These are phyloP conservation scores for Phytophthora macrochlamydospora DNA, from an alignment of 352 stramenopile genomes.

Conservation along the genomic window DNA sequence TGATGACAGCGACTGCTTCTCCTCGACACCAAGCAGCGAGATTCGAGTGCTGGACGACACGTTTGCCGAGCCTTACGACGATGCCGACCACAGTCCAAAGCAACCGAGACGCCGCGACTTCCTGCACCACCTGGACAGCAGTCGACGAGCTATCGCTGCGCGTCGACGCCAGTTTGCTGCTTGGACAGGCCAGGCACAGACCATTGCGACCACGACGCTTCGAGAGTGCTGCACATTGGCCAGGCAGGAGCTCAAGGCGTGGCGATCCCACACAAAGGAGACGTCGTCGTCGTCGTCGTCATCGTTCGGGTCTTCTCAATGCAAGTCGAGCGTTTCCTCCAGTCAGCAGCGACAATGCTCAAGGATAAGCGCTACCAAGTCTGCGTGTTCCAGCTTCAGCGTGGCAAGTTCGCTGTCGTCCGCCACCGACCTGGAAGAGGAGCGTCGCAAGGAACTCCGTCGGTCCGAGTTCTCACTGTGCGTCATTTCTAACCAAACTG, in stretches of 20 bases:
- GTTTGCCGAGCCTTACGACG: constrained; percentile 6
- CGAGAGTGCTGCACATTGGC: constrained; percentile 24
- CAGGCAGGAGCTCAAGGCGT: constrained; percentile 13
- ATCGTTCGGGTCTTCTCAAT: background rate
- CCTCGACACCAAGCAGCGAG: too few relatives aligned
- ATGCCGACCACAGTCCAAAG: background rate
- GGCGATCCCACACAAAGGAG: constrained; percentile 11
- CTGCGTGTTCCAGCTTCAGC: constrained; percentile 8
- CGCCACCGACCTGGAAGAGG: constrained; percentile 19
- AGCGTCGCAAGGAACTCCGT: constrained; percentile 7
- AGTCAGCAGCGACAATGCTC: background rate
- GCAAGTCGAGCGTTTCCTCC: background rate
- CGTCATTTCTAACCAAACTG: background rate
- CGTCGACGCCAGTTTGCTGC: constrained; percentile 17
- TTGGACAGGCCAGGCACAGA: constrained; percentile 20
- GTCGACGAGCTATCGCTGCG: constrained; percentile 2
- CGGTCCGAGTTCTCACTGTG: constrained; percentile 11
- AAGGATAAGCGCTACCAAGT: background rate
- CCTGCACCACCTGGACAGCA: constrained; percentile 4
- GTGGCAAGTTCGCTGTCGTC: constrained; percentile 21
- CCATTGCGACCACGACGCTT: constrained; percentile 13
- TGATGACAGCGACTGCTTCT: too few relatives aligned
- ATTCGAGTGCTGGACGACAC: constrained; percentile 12
- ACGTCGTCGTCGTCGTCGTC: background rate
- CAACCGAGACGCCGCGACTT: background rate